Conservation (phyloP, 257 asterid genomes). For the Lavandula angustifolia region DNA sequence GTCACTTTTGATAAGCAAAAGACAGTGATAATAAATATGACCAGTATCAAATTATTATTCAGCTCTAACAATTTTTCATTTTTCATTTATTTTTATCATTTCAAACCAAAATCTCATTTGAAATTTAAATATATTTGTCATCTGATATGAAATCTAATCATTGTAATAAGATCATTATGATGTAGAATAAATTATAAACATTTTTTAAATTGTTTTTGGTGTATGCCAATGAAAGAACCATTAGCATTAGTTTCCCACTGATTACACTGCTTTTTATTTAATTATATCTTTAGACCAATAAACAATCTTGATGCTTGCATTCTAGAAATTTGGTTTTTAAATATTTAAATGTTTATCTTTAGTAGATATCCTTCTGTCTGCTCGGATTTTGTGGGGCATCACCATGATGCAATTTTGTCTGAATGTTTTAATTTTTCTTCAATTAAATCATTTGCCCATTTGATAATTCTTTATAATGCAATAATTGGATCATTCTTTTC, state of each 20-base stretch:
- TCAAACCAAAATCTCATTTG: background rate
- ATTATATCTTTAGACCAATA: slow-evolving; percentile 11
- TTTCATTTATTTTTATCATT: background rate
- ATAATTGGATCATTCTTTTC: slow-evolving; percentile 23
- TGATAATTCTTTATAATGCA: slow-evolving; percentile 21
- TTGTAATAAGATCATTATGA: slow-evolving; percentile 16
- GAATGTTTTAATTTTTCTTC: slow-evolving; percentile 29
- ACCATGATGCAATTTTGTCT: slow-evolving; percentile 50
- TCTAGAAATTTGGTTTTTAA: slow-evolving; percentile 36
- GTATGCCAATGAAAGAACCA: slow-evolving; percentile 29
- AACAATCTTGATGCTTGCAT: slow-evolving; percentile 35
- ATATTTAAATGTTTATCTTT: slow-evolving; percentile 50
- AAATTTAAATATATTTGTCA: background rate
- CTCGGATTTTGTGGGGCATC: slow-evolving; percentile 66
- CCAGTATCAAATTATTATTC: background rate
- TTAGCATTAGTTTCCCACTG: slow-evolving; percentile 40
- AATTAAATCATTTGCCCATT: slow-evolving; percentile 5
- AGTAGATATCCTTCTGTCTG: slow-evolving; percentile 55
- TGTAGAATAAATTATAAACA: slow-evolving; percentile 44
- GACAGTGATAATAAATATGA: background rate
- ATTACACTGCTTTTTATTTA: slow-evolving; percentile 16
- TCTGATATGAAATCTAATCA: slow-evolving; percentile 33
- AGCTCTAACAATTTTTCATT: background rate
- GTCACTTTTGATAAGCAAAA: too few species aligned
- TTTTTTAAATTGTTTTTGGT: slow-evolving; percentile 23